These are phyloP conservation scores for Setaria viridis DNA, from an alignment of 202 grass and related monocot species.

Conservation along the genomic window DNA sequence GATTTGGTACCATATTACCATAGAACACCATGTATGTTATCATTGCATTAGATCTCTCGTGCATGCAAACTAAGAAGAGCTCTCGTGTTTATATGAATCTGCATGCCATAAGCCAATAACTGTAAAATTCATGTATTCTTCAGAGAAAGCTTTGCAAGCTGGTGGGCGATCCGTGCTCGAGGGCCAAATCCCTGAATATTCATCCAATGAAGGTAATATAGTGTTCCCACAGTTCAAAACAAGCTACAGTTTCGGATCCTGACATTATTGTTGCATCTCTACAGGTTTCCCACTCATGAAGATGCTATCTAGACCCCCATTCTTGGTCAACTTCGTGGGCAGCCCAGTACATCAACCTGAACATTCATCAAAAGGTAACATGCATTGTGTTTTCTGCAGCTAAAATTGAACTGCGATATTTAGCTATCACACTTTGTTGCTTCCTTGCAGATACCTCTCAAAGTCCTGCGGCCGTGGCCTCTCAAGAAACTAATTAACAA, in stretches of 20 bases:
- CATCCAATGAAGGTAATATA: background rate
- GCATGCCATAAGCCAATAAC: background rate
- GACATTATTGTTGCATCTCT: background rate
- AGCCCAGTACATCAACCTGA: too few species aligned
- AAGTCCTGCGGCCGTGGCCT: too few species aligned
- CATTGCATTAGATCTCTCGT: background rate
- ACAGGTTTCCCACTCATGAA: background rate
- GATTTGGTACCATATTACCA: background rate
- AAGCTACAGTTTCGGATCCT: background rate
- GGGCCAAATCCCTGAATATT: background rate
- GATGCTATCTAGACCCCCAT: background rate
- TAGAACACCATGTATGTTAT: background rate
- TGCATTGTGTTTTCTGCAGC: too few species aligned
- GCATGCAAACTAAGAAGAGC: background rate
- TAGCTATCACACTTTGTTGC: too few species aligned
- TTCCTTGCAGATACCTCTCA: too few species aligned
- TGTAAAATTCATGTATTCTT: background rate
- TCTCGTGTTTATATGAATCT: background rate
- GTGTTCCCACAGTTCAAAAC: background rate
- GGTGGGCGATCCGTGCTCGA: background rate
- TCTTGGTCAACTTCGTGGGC: background rate
- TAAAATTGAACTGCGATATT: too few species aligned
- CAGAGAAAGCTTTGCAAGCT: constrained; percentile 4
- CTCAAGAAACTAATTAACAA: too few species aligned
- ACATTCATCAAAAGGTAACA: too few species aligned